Evolutionary conservation across 768 basidiomycete species (phyloP).

Genomic region (Saitozyma podzolica): DNA sequence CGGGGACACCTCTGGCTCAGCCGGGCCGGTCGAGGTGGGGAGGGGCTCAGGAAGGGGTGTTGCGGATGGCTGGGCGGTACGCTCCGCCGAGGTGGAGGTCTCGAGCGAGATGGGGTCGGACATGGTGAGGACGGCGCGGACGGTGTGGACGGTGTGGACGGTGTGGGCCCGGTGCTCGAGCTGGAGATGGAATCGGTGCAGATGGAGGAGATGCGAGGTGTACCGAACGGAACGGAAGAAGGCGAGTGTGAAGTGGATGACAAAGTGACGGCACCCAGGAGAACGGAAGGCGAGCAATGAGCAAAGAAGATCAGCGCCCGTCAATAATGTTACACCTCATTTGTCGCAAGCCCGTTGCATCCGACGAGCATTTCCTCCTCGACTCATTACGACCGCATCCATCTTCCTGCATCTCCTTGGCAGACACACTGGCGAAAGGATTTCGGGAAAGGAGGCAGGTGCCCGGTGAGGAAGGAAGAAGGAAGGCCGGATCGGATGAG

Average conservation of each 20-base stretch:
- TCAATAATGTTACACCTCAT: too few species aligned
- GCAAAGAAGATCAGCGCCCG: too few species aligned
- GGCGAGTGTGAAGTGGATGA: too few species aligned
- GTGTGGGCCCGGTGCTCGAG: not conserved
- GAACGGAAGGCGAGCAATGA: too few species aligned
- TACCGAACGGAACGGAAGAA: not conserved
- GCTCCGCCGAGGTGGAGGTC: too few species aligned
- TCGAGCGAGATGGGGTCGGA: slow-evolving; percentile 1
- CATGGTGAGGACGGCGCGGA: not conserved
- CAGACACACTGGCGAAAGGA: not conserved
- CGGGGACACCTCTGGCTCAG: slow-evolving; percentile 5
- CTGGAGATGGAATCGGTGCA: too few species aligned
- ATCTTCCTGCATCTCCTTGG: not conserved
- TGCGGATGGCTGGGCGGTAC: not conserved
- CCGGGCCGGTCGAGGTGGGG: not conserved
- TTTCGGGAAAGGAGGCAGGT: slow-evolving; percentile 3
- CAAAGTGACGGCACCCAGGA: too few species aligned
- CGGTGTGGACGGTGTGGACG: not conserved
- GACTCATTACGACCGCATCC: too few species aligned
- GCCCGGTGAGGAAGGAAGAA: slow-evolving; percentile 8
- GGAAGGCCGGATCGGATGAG: slow-evolving; percentile 3
- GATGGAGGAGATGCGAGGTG: not conserved
- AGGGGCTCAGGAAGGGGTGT: not conserved
- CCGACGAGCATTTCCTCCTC: too few species aligned
- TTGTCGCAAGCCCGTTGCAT: too few species aligned